A percentile compares a stretch with the other conserved stretches of the same genome.
phyloP scores from a whole-genome alignment of 306 rosid species.

The Cucurbita maxima region DNA sequence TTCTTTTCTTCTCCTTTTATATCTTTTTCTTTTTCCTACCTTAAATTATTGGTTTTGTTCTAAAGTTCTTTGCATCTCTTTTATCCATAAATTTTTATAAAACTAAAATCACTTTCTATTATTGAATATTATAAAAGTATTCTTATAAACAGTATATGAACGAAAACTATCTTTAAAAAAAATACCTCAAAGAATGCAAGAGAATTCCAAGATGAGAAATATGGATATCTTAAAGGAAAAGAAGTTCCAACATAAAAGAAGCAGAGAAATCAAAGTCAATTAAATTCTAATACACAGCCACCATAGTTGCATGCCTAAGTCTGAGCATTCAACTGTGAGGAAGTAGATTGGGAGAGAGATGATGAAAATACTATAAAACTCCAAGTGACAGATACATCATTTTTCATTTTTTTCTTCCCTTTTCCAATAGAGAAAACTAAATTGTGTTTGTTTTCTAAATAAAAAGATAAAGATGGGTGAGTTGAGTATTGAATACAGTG shows the following conservation, averaged over 20 bases:
- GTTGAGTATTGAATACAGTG: neutral
- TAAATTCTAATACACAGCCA: neutral
- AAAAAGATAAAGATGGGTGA: neutral
- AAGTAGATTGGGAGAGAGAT: neutral
- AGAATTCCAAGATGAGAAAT: neutral
- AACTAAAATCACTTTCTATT: no score
- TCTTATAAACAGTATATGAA: no score
- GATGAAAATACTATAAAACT: neutral
- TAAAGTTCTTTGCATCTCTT: no score
- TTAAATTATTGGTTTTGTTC: neutral
- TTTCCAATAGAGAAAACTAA: neutral
- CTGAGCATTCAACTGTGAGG: neutral
- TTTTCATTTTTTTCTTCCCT: neutral
- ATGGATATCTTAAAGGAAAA: neutral
- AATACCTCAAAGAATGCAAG: neutral
- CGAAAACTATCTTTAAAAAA: no score
- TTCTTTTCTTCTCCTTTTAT: neutral
- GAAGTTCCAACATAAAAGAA: neutral
- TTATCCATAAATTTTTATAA: no score
- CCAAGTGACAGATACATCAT: neutral
- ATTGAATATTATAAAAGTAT: no score
- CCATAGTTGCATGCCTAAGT: neutral
- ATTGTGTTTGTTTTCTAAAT: neutral
- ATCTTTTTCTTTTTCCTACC: neutral
- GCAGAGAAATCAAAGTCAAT: neutral